A percentile compares a stretch with the other conserved stretches of the same genome.
Evolutionary conservation across 2,329 filamentous ascomycete species (phyloP).

Genomic region (Cadophora luteo-olivacea): DNA sequence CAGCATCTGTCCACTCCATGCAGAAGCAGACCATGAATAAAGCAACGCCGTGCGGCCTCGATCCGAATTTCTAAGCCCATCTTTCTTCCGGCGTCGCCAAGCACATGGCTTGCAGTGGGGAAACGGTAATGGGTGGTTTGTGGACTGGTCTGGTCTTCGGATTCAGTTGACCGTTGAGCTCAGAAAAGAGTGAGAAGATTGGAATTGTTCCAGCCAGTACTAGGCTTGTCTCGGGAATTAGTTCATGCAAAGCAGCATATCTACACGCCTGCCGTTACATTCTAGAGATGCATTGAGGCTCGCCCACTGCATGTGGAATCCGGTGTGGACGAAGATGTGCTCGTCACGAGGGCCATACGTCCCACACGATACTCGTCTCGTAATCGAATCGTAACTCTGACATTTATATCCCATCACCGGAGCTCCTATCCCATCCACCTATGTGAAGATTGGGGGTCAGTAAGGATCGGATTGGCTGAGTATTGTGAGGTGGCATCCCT

Average conservation of each 20-base stretch:
- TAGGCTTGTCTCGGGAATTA: conserved; percentile 1
- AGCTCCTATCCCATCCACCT: not conserved
- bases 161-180: not conserved
- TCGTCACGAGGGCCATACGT: not conserved
- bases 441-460: not conserved
- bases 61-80: not conserved
- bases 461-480: not conserved
- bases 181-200: not conserved
- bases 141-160: not conserved
- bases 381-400: not conserved
- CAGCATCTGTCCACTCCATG: not conserved
- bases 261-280: not conserved
- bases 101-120: not conserved
- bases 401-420: not conserved
- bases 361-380: not conserved
- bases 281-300: not conserved
- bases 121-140: not conserved
- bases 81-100: not conserved
- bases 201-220: not conserved
- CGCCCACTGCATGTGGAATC: not conserved
- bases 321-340: not conserved
- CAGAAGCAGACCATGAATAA: not conserved
- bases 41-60: conserved; percentile 3
- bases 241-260: conserved; percentile 10
- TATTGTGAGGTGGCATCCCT: not conserved